phyloP scores from a whole-genome alignment of 2,329 filamentous ascomycete genomes.

The Sarocladium kiliense region DNA sequence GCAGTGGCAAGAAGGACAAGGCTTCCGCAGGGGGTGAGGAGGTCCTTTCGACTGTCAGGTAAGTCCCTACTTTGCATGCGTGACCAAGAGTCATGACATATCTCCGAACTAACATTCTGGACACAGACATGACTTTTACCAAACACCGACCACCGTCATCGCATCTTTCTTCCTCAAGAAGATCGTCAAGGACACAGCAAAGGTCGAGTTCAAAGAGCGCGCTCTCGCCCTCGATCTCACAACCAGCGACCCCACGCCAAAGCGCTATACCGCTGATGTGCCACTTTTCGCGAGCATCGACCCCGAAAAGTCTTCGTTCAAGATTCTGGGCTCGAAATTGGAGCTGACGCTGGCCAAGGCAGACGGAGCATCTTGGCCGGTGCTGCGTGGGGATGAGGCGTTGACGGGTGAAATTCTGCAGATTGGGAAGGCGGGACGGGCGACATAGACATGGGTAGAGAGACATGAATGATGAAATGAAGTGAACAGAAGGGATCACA shows the following conservation, averaged over 20 bases:
- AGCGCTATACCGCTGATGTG: conserved; percentile 71
- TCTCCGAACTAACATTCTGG: not conserved
- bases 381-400: conserved; percentile 71
- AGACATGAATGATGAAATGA: not conserved
- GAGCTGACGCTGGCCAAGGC: conserved; percentile 71
- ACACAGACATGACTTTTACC: conserved; percentile 77
- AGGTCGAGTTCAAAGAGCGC: conserved; percentile 60
- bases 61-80: conserved; percentile 20
- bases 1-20: conserved; percentile 63
- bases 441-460: conserved; percentile 18
- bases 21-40: conserved; percentile 55
- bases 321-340: conserved; percentile 83
- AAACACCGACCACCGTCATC: conserved; percentile 79
- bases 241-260: conserved; percentile 72
- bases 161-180: conserved; percentile 96
- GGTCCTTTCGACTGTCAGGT: conserved; percentile 72
- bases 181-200: conserved; percentile 77
- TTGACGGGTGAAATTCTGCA: conserved; percentile 76
- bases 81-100: not conserved
- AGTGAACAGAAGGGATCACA: not conserved
- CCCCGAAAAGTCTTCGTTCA: conserved; percentile 67
- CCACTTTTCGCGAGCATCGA: conserved; percentile 76
- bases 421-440: conserved; percentile 71
- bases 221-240: conserved; percentile 72
- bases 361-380: conserved; percentile 77